Base-by-base conservation (phyloP, 179 eudicot species). In the Nepenthes alata region DNA sequence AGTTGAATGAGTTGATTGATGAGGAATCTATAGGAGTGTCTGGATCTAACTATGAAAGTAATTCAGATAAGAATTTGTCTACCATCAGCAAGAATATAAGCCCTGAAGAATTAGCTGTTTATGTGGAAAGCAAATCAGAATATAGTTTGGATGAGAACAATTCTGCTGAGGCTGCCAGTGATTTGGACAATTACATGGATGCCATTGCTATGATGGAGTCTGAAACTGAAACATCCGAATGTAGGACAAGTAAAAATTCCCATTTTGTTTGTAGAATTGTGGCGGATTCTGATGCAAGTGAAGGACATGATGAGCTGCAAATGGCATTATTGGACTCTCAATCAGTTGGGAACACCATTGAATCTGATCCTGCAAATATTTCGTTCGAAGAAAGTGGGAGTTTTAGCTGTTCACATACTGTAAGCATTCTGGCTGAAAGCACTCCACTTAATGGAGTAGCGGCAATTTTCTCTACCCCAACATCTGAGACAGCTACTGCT, bases 191-290 rank as follows among this genome's bases (percentile, higher is more conserved):
- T 76, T 93, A 81, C 57, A 73, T 83, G 75, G 98, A 93, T 76
- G 98, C 97, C 66, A 85, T 85, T 71, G 72, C 94, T 48, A 81
- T 78, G 36, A 87, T 89, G 69, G 98, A 86, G 58, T 79, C 93
- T 67, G 98, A 89, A 72, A 71, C 76, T 61, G 98, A 89, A 57
- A 83, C 87, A 51, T 97, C 89, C 59, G 97, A 89, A 57, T 41
- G 48, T 49, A 82, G 69, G 63, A 52, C 65, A 57, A 90, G 74
- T 71, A 58, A 62, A 60, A 62, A 64, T 67, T 63, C 55, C 48
- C 65, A 45, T 41, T 70, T 62, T 75, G 64, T 60, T 37, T 56
- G 69, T 57, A 77, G 69, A 45, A 62, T 65, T 64, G 61, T 64
- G 63, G 67, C 67, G 61, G 72, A 75, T 77, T 80, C 81, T 64